Evolutionary conservation across 495 filamentous ascomycete species (phyloP), one percentile per base, ranked within the genome.

Genomic region (Penicillium cataractarum): DNA sequence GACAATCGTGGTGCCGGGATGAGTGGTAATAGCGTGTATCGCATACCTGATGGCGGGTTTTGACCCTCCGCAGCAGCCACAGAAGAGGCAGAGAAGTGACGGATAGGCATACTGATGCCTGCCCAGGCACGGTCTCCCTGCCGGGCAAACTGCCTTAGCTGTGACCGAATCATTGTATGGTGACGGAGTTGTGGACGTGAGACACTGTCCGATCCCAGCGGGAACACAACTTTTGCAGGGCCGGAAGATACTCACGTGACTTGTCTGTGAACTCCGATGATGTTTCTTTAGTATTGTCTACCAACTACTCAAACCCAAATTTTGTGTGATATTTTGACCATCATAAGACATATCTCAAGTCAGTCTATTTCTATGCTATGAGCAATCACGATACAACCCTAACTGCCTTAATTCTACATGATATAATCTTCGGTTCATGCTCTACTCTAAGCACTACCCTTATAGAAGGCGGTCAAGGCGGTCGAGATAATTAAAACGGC

Each of bases 131-230:
- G 65, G 33, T 71, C 62, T 29, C 61, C 44, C n/a, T 65, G 64
- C 37, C 64, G 61, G 24, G 60, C 13, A 19, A 71, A 31, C 27
- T 67, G 71, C 42, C 74, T 62, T 31, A 74, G 26, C 49, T 67
- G 71, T 52, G 63, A 56, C 42, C 69, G 76, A 52, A 78, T 57
- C 78, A 80, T 79, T 74, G 58, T 62, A n/a, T 51, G 26, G 58
- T 55, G 48, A 51, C 37, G 56, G 27, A 31, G 37, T 58, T 50
- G 52, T 60, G 48, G 26, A 24, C 51, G 27, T 35, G 51, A n/a
- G 51, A 54, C 65, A 62, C n/a, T 60, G 27, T 12, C 29, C 17
- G 31, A 35, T n/a, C 33, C 46, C 52, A 46, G 19, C 42, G 46
- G 54, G 35, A 57, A 52, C 57, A 44, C 63, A 63, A 67, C 60